Base-by-base conservation (phyloP, 2,329 filamentous ascomycete species). In the Onygenales sp. region DNA sequence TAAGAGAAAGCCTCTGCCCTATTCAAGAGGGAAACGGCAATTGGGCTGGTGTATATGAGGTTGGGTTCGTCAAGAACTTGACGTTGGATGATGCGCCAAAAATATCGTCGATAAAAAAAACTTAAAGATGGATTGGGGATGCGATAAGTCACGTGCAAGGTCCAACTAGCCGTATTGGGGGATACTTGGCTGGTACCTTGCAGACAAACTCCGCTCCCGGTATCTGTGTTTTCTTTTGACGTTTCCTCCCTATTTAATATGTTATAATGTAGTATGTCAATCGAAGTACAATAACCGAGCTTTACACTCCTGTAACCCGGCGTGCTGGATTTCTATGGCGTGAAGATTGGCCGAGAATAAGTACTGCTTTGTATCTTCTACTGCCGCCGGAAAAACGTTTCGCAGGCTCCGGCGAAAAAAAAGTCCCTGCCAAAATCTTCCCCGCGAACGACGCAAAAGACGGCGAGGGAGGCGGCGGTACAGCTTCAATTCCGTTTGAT, bases 331-430 rank as follows among this genome's bases (percentile, higher is more conserved):
- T 51, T 51, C 55, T 48, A 44, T 35, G 33, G 14, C 21, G 38
- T 42, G 32, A 55, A 3, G 21, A 4, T 27, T 27, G 21, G 21
- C 21, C 1, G 21, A 27, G 21, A 27, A 27, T 27, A 27, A 27
- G 21, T 27, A 50, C 50, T 51, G 39, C 31, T 38, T 43, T 41
- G 14, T 43, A 32, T 5, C 38, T 44, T 58, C 43, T 27, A 1
- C 21, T 27, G 17, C 35, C 47, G 41, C 31, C 50, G 50, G 50
- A 27, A 27, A 46, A 46, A 52, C 11, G 41, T 52, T 46, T 38
- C 43, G 21, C 50, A 46, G 32, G 17, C 36, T 7, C 50, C 43
- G 43, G 35, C 41, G 50, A 41, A 53, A 46, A 46, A 41, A 46
- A 48, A 27, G 8, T 35, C 4, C 5, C 42, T 4, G 8, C 35